Evolutionary conservation across 441 rosid genomes (phyloP).

Genomic region (Jatropha multifida): DNA sequence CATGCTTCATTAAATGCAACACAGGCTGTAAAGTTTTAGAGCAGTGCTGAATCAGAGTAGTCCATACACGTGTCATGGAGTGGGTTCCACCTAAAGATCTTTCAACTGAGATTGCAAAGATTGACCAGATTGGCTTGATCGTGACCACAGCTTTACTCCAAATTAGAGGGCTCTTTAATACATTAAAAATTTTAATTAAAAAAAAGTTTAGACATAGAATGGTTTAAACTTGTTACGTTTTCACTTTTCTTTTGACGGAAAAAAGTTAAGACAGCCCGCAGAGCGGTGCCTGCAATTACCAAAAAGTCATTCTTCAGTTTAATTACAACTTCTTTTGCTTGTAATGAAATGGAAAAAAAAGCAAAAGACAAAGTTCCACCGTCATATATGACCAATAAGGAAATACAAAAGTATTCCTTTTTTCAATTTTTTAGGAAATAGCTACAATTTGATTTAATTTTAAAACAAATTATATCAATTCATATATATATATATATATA

Average conservation of each 20-base stretch:
- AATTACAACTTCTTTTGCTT: slow-evolving; percentile 3
- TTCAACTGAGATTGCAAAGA: background rate
- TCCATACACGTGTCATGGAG: slow-evolving; percentile 15
- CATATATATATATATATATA: too few relatives aligned
- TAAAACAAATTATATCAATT: too few relatives aligned
- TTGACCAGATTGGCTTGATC: slow-evolving; percentile 17
- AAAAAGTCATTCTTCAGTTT: background rate
- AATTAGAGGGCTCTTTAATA: background rate
- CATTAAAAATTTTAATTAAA: background rate
- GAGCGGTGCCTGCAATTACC: background rate
- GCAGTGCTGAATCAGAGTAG: background rate
- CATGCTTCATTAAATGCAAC: slow-evolving; percentile 26
- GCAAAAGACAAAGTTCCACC: too few relatives aligned
- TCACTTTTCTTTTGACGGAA: background rate
- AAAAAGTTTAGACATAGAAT: background rate
- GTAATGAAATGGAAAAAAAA: slow-evolving; percentile 1
- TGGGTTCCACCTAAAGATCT: slow-evolving; percentile 24
- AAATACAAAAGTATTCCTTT: too few relatives aligned
- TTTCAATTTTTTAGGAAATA: too few relatives aligned
- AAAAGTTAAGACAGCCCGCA: background rate
- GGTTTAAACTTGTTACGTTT: background rate
- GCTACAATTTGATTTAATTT: too few relatives aligned
- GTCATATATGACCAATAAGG: too few relatives aligned
- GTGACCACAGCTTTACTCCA: slow-evolving; percentile 16
- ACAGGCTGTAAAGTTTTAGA: slow-evolving; percentile 24